Evolutionary conservation across 306 rosid genomes (phyloP), one percentile per base, ranked within the genome.

Genomic region (Dryas octopetala): DNA sequence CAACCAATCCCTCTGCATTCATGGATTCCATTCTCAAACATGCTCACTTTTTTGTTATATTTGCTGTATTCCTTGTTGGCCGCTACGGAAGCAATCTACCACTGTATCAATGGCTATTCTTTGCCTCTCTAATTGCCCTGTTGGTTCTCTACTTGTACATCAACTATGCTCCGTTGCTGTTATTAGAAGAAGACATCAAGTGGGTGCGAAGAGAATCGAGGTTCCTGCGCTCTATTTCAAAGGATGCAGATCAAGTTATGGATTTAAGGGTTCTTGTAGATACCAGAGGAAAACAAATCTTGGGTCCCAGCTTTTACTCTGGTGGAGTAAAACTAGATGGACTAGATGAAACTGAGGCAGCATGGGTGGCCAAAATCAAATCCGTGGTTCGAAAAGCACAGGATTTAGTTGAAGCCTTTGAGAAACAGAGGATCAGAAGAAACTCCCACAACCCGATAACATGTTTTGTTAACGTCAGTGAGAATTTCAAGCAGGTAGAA

Each of bases 141-240:
- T 32, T 61, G 44, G 12, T 61, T 2, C 45, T 32, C 9, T 32
- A 61, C 9, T 61, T 26, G n/a, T 61, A 28, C 65, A 11, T 28
- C 45, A 32, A 61, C n/a, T 5, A 61, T 61, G 45, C 9, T 7
- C 52, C 49, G 8, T 45, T 74, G 77, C 58, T 32, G 14, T 48
- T 51, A 12, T 5, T 61, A 9, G 55, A 71, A 68, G 51, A 75
- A 7, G 74, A 52, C 51, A 76, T 76, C 51, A 52, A 73, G 45
- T 76, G 86, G 86, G 76, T 85, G 51, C 2, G 60, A 45, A 82
- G 70, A 59, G 62, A 73, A 57, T 45, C 51, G 64, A 23, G 50
- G 71, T 59, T 67, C 26, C 62, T 82, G 23, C 5, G 55, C 26
- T 78, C 80, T 53, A 62, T 82, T 17, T 7, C 14, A 16, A 12